Base-by-base conservation (phyloP, 2,329 filamentous ascomycete genomes). In the Nemania sp. region DNA sequence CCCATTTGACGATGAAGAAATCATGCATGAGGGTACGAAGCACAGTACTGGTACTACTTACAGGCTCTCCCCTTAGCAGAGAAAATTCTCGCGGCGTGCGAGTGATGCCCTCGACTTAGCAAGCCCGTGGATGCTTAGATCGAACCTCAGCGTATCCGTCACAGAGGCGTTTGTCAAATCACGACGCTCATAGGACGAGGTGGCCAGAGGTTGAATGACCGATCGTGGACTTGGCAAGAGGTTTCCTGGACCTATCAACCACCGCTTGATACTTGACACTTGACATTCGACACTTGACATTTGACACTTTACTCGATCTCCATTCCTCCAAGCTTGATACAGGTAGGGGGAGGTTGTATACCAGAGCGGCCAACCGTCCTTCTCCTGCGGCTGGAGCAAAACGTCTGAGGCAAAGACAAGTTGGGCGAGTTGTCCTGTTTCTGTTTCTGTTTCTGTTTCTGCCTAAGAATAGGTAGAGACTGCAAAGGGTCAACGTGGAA, bases 1-100 rank as follows among this genome's bases (percentile, higher is more conserved):
- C 66, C 59, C 70, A 64, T 62, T 62, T 62, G 65, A 71, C 70
- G 40, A 47, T 57, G 54, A 49, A 40, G 55, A 51, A 52, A 45
- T 59, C 55, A 46, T 62, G 49, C 62, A 59, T 52, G 25, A 7
- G n/a, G n/a, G n/a, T n/a, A n/a, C n/a, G n/a, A n/a, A n/a, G 25
- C 25, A 29, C 25, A 29, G 25, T 29, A 29, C 25, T 29, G n/a
- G n/a, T n/a, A 29, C 25, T 4, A 29, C 3, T 3, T 29, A 29
- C 25, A 3, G 54, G 29, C 45, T 53, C 45, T 53, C 17, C 25
- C 40, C 35, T 59, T 40, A 46, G 46, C 25, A 47, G 25, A n/a
- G 20, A 17, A 17, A 45, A 35, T 51, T 47, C 20, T 42, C 3
- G 18, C 7, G 40, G 12, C 46, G 7, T 37, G 35, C 21, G 45